These are phyloP conservation scores for Fusarium sp. DNA, from an alignment of 2,329 filamentous ascomycete genomes.

Conservation along the genomic window DNA sequence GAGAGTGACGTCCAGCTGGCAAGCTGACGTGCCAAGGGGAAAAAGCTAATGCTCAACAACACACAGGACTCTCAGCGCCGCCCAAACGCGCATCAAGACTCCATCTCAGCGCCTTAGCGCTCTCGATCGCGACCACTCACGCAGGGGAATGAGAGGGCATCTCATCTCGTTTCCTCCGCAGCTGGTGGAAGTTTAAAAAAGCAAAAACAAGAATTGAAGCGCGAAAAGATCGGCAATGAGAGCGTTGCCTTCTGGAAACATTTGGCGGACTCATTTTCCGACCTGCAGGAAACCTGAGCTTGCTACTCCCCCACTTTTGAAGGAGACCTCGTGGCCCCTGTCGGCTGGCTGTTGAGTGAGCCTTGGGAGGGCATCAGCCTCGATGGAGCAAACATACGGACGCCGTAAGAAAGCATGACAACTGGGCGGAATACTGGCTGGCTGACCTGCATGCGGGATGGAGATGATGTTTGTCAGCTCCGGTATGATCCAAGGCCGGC, in stretches of 20 bases:
- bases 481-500: neutral
- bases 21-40: slow-evolving; percentile 6
- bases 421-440: slow-evolving; percentile 15
- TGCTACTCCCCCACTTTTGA: slow-evolving; percentile 21
- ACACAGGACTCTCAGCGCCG: slow-evolving; percentile 1
- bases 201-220: slow-evolving; percentile 5
- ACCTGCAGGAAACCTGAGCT: slow-evolving; percentile 3
- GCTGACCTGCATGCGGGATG: slow-evolving; percentile 21
- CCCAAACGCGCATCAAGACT: neutral
- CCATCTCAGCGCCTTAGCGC: slow-evolving; percentile 16
- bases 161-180: slow-evolving; percentile 15
- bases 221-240: slow-evolving; percentile 12
- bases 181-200: slow-evolving; percentile 7
- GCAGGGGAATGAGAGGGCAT: neutral
- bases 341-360: neutral
- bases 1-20: slow-evolving; percentile 1
- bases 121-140: slow-evolving; percentile 14
- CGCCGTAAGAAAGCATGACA: slow-evolving; percentile 10
- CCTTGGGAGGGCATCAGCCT: slow-evolving; percentile 8
- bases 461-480: slow-evolving; percentile 3
- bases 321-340: slow-evolving; percentile 13
- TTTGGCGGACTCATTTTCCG: slow-evolving; percentile 17
- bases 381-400: neutral
- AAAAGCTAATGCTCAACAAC: neutral
- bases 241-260: slow-evolving; percentile 30